Percentiles rank a stretch among this genome's conserved stretches.
Conservation (phyloP, 1,284 basidiomycete species). For the Stygiomarasmius scandens region DNA sequence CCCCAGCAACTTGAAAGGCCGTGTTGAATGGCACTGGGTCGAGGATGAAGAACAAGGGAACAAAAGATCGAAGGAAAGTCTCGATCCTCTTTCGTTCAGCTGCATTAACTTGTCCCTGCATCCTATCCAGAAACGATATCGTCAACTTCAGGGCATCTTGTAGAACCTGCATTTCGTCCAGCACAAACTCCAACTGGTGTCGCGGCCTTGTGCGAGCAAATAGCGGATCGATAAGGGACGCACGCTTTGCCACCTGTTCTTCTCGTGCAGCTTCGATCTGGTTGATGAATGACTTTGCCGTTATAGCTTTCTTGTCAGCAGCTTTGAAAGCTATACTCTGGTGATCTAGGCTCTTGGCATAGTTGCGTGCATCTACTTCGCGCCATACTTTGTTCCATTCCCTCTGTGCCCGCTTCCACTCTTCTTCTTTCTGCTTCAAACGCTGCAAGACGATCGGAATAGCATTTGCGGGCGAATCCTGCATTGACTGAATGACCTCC, state of each 20-base stretch:
- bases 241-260: constrained; percentile 83
- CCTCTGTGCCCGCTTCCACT: constrained; percentile 98
- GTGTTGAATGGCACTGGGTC: constrained; percentile 74
- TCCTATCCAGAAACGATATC: constrained; percentile 90
- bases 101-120: constrained; percentile 70
- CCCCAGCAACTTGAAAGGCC: constrained; percentile 56
- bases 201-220: constrained; percentile 70
- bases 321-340: constrained; percentile 92
- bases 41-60: constrained; percentile 74
- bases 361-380: constrained; percentile 94
- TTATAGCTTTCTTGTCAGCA: constrained; percentile 89
- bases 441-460: constrained; percentile 92
- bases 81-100: constrained; percentile 85
- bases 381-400: constrained; percentile 99
- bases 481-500: constrained; percentile 90
- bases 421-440: constrained; percentile 95
- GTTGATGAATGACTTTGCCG: constrained; percentile 81
- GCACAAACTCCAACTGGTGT: constrained; percentile 81
- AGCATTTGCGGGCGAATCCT: constrained; percentile 91
- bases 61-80: constrained; percentile 79
- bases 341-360: constrained; percentile 91
- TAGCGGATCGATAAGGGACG: constrained; percentile 76
- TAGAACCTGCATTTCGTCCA: constrained; percentile 79
- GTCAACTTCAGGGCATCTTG: constrained; percentile 89
- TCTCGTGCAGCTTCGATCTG: constrained; percentile 90